Base-by-base conservation (phyloP, 495 filamentous ascomycete species). In the Hapsidospora chrysogenum region DNA sequence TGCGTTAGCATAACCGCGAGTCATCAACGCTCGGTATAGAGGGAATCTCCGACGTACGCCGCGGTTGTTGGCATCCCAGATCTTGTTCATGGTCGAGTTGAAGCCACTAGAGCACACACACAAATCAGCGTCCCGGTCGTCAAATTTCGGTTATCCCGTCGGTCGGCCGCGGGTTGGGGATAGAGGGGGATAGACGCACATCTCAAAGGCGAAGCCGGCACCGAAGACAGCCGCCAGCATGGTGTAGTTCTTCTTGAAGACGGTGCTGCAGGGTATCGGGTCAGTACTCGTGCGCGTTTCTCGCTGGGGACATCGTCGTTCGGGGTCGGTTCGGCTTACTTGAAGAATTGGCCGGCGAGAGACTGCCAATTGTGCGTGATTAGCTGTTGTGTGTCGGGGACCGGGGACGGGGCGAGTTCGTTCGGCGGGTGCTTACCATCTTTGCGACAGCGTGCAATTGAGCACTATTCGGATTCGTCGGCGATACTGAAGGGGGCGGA, bases 61-160 rank as follows among this genome's bases (percentile, higher is more conserved):
- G 46, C 64, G 64, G 71, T 99, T 99, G 43, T 82, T 58, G 51
- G 54, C 59, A 49, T 99, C 84, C 87, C 89, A 99, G 52, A 94
- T 40, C 52, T 63, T 77, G 61, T 89, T 78, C 51, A 84, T 74
- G 31, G 56, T 52, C 27, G 66, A 69, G 52, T 95, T 77, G 56
- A 78, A 96, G 45, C 61, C 64, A 51, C 92, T 97, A 46, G 45
- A 43, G 38, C 19, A 29, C 36, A 9, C n/a, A n/a, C 22, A 13
- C 17, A 39, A 33, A 27, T 60, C 41, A 58, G 48, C 41, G 34
- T 36, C 25, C 18, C 23, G n/a, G n/a, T n/a, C n/a, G n/a, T n/a
- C n/a, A n/a, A n/a, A n/a, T n/a, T 17, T 21, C 15, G 31, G 21
- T 29, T 39, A 21, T 32, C 19, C 25, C 15, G 14, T 29, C 15